Evolutionary conservation across 2,329 filamentous ascomycete genomes (phyloP), one percentile per base, ranked within the genome.

Genomic region (Penicillium expansum): DNA sequence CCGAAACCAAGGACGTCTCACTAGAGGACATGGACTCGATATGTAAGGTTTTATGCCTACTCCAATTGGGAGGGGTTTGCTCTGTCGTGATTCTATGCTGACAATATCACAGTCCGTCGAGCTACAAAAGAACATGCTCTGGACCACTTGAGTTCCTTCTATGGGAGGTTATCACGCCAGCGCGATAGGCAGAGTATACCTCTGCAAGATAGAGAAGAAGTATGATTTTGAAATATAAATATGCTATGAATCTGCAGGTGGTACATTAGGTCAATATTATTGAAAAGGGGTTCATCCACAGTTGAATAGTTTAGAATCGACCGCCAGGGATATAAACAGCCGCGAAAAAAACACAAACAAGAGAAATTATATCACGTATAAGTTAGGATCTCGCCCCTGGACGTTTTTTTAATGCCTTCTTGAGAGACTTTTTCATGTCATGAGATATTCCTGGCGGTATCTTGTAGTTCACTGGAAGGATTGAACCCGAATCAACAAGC

Each of bases 21-120:
- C 43, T 62, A 13, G 61, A 62, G 13, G 43, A 48, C 11, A 61
- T 57, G 54, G 56, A 62, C 27, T 16, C n/a, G 2, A 59, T 59
- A 38, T 62, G 61, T 62, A 57, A 35, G 61, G 13, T 1, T 27
- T 27, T 5, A 43, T 43, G 22, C 22, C 27, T n/a, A n/a, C 14
- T 6, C 39, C 16, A n/a, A 11, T 16, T 27, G 16, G 9, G 3
- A 20, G 10, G 2, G 7, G 5, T 20, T 3, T 24, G 37, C 13
- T 24, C 30, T 22, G 10, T 5, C 11, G 10, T 20, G 27, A 20
- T 16, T 22, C 6, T 16, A 16, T 24, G 24, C 45, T 48, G 9
- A 48, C 18, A 37, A 11, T 37, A 22, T 27, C 2, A 37, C 18
- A 48, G 45, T 48, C 29, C 1, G 8, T 9, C 29, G 5, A 10